These are phyloP conservation scores for Boletus vermiculosoides DNA, from an alignment of 768 basidiomycete genomes.

Conservation along the genomic window DNA sequence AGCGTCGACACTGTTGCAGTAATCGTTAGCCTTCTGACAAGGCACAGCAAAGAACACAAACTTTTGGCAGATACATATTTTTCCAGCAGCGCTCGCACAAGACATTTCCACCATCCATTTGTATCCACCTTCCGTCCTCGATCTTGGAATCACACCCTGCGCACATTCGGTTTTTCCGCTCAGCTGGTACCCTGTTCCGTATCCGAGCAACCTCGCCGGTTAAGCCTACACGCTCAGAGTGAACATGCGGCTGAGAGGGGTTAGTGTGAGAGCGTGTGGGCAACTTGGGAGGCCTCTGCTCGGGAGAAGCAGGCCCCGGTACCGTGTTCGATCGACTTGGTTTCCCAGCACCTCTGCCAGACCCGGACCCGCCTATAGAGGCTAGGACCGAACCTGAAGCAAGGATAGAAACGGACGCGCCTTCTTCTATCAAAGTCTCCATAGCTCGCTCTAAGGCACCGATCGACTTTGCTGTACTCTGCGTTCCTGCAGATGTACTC, in stretches of 20 bases:
- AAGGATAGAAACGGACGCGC: conserved; percentile 34
- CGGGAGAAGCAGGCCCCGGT: conserved; percentile 44
- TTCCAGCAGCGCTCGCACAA: conserved; percentile 95
- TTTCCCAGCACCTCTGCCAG: conserved; percentile 26
- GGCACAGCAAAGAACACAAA: conserved; percentile 31
- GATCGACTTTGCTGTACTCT: conserved; percentile 28
- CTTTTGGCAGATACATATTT: conserved; percentile 93
- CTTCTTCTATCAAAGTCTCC: conserved; percentile 51
- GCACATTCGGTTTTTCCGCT: conserved; percentile 48
- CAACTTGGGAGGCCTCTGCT: conserved; percentile 49
- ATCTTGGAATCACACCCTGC: conserved; percentile 67
- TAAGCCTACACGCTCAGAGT: conserved; percentile 27
- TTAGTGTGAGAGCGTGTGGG: conserved; percentile 56
- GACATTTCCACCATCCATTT: conserved; percentile 69
- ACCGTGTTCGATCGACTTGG: conserved; percentile 53
- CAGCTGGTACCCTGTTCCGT: conserved; percentile 34
- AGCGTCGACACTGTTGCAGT: conserved; percentile 72
- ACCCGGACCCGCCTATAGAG: conserved; percentile 23
- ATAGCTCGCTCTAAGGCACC: conserved; percentile 50
- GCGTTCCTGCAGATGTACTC: conserved; percentile 30
- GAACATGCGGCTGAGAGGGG: conserved; percentile 38
- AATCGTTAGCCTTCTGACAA: conserved; percentile 1
- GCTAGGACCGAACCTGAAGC: conserved; percentile 35
- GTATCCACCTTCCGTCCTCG: conserved; percentile 81
- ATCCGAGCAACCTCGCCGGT: conserved; percentile 30